Conservation (phyloP, 768 basidiomycete species). For the Russula ochroleuca region DNA sequence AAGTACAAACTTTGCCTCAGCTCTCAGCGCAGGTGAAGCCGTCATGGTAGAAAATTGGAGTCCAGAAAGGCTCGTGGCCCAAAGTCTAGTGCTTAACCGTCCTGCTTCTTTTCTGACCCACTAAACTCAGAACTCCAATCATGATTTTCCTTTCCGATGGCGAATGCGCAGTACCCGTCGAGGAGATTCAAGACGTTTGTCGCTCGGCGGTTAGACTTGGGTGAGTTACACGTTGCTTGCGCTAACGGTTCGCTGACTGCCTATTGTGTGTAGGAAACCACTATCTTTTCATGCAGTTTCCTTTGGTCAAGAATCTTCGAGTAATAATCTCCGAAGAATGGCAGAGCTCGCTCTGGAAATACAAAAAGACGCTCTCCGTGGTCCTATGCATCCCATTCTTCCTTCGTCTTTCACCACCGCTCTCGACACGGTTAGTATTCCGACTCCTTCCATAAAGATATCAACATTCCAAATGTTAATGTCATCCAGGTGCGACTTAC, state of each 20-base stretch:
- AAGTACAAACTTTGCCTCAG: conserved; percentile 45
- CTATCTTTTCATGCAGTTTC: conserved; percentile 56
- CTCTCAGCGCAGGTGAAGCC: conserved; percentile 37
- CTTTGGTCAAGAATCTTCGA: conserved; percentile 41
- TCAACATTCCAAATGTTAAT: not conserved
- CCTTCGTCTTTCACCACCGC: conserved; percentile 44
- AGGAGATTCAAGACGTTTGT: conserved; percentile 41
- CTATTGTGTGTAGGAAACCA: conserved; percentile 40
- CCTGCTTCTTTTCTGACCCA: not conserved
- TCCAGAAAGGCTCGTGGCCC: conserved; percentile 41
- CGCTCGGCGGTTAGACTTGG: conserved; percentile 43
- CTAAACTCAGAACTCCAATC: conserved; percentile 41
- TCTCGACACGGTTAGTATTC: conserved; percentile 18
- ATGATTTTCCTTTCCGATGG: conserved; percentile 59
- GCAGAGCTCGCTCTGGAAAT: conserved; percentile 46
- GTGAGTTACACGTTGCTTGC: conserved; percentile 29
- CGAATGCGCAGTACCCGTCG: conserved; percentile 40
- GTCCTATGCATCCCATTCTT: conserved; percentile 29
- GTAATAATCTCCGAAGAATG: conserved; percentile 44
- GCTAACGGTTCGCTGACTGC: not conserved
- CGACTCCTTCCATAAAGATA: too few species aligned
- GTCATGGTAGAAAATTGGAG: conserved; percentile 49
- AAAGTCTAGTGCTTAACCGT: not conserved
- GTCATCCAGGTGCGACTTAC: conserved; percentile 46
- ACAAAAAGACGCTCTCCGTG: conserved; percentile 42